phyloP scores from a whole-genome alignment of 169 alveolate genomes.

The Perkinsus olseni region DNA sequence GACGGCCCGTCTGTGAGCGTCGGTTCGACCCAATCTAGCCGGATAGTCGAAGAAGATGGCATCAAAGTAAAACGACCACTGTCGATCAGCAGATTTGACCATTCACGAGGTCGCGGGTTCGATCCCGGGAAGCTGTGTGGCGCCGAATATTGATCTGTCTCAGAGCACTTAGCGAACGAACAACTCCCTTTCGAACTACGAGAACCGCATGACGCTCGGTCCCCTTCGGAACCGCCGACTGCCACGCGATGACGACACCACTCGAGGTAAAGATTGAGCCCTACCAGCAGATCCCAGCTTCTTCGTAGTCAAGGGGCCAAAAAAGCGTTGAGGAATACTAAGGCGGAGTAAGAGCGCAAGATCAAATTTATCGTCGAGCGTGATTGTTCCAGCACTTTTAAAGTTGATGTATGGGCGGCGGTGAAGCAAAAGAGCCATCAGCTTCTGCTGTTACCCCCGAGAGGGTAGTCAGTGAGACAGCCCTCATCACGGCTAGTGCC shows the following conservation, averaged over 20 bases:
- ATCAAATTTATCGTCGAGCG: not conserved
- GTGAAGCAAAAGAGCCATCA: too few relatives aligned
- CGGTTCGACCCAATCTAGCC: not conserved
- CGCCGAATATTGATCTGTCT: too few relatives aligned
- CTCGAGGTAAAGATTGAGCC: too few relatives aligned
- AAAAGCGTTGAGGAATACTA: not conserved
- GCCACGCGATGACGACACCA: too few relatives aligned
- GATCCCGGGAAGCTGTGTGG: too few relatives aligned
- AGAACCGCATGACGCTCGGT: too few relatives aligned
- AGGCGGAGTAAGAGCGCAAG: not conserved
- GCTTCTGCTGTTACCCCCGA: not conserved
- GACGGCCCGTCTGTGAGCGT: not conserved
- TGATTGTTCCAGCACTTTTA: too few relatives aligned
- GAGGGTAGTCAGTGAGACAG: not conserved
- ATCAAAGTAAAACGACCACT: not conserved
- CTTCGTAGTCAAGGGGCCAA: not conserved
- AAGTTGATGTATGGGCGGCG: too few relatives aligned
- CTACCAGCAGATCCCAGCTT: too few relatives aligned
- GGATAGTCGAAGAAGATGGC: not conserved
- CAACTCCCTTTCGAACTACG: too few relatives aligned
- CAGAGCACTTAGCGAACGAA: too few relatives aligned
- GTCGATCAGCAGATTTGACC: not conserved
- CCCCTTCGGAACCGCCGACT: too few relatives aligned
- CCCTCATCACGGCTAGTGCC: not conserved
- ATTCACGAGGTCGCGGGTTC: not conserved